Evolutionary conservation across 2,329 filamentous ascomycete genomes (phyloP).

Genomic region (Cladosporium oxysporum): DNA sequence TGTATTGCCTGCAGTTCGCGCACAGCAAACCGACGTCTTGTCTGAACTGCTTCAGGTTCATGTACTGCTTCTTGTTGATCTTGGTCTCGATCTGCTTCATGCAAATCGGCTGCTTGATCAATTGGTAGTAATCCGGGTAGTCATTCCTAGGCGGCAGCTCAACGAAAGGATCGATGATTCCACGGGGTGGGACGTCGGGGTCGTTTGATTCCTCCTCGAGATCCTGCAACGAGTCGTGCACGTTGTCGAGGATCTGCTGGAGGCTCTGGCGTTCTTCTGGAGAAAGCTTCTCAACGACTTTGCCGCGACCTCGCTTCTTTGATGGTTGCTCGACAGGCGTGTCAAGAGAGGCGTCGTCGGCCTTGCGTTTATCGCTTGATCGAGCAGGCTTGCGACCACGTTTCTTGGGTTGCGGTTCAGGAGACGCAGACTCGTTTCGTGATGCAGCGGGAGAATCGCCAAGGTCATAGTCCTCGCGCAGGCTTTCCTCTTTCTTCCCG

Average conservation of each 20-base stretch:
- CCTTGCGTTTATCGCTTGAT: constrained; percentile 82
- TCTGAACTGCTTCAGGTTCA: constrained; percentile 74
- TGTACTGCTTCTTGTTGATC: constrained; percentile 96
- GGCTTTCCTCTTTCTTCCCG: constrained; percentile 69
- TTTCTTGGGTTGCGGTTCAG: constrained; percentile 66
- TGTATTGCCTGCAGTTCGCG: constrained; percentile 90
- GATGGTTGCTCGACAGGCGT: constrained; percentile 74
- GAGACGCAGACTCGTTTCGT: constrained; percentile 79
- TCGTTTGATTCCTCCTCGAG: constrained; percentile 74
- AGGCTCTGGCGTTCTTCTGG: constrained; percentile 72
- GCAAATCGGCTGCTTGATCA: constrained; percentile 89
- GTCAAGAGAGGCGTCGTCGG: constrained; percentile 65
- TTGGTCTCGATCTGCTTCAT: constrained; percentile 94
- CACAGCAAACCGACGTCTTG: constrained; percentile 83
- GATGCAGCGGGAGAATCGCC: constrained; percentile 79
- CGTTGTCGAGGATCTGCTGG: constrained; percentile 73
- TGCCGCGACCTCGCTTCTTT: constrained; percentile 68
- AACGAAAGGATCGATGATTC: constrained; percentile 92
- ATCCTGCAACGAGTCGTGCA: constrained; percentile 79
- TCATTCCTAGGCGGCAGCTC: constrained; percentile 85
- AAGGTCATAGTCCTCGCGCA: constrained; percentile 44
- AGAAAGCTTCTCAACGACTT: constrained; percentile 65
- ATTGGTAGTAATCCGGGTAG: constrained; percentile 92
- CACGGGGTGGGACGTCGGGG: constrained; percentile 62
- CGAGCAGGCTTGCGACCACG: constrained; percentile 73